phyloP scores from a whole-genome alignment of 2,329 filamentous ascomycete species.

The Sodiomyces alkalinus region DNA sequence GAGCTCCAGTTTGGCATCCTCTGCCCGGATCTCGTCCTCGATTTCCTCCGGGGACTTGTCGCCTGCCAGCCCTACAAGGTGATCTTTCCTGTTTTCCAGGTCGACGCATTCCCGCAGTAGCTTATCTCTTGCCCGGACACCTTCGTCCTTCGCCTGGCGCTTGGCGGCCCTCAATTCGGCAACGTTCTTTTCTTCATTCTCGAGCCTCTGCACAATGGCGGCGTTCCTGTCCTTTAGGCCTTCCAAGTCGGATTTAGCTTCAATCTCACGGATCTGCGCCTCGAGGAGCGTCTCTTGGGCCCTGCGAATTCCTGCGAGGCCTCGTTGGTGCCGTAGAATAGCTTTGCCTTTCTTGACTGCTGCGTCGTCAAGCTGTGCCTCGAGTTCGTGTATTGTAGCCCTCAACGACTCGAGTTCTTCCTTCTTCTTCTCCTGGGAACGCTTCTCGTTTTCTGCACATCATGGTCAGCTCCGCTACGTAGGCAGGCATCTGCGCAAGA shows the following conservation, averaged over 20 bases:
- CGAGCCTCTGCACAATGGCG: conserved; percentile 38
- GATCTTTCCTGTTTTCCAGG: conserved; percentile 21
- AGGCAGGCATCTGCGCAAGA: too few species aligned
- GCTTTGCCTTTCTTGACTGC: conserved; percentile 40
- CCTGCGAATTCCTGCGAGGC: conserved; percentile 45
- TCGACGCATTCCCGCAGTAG: conserved; percentile 24
- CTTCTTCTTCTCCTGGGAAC: conserved; percentile 22
- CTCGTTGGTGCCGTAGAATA: conserved; percentile 36
- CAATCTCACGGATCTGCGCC: conserved; percentile 54
- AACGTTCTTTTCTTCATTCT: conserved; percentile 26
- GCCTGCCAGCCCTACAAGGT: conserved; percentile 26
- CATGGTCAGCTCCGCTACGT: too few species aligned
- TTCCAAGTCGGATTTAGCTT: conserved; percentile 68
- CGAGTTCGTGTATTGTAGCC: conserved; percentile 32
- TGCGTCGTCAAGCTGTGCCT: conserved; percentile 37
- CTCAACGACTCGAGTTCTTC: conserved; percentile 21
- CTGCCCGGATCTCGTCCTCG: conserved; percentile 57
- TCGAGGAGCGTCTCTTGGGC: conserved; percentile 52
- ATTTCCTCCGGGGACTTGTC: conserved; percentile 47
- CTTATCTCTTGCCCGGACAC: conserved; percentile 19
- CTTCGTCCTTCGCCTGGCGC: conserved; percentile 17
- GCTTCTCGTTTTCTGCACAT: conserved; percentile 13
- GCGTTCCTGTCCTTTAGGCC: conserved; percentile 51
- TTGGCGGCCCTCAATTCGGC: conserved; percentile 20
- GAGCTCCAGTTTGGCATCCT: conserved; percentile 61